phyloP scores from a whole-genome alignment of 768 basidiomycete species.

The Chiua virens region DNA sequence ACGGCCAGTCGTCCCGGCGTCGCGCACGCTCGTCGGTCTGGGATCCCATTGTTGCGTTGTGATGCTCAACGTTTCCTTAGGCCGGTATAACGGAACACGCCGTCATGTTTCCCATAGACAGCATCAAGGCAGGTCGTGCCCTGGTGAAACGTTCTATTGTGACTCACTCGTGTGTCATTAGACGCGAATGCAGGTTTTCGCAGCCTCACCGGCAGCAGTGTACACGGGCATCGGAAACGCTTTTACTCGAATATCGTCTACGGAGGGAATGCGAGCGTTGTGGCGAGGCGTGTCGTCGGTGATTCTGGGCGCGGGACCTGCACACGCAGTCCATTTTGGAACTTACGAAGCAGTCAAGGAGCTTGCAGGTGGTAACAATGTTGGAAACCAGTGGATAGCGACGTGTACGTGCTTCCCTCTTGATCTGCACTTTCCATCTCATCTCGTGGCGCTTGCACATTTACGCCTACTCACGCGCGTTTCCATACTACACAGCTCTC shows the following conservation, averaged over 20 bases:
- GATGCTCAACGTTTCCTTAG: slow-evolving; percentile 42
- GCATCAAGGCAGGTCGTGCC: slow-evolving; percentile 79
- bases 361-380: slow-evolving; percentile 78
- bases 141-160: neutral
- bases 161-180: slow-evolving; percentile 31
- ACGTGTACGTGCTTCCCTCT: slow-evolving; percentile 63
- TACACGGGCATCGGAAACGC: slow-evolving; percentile 92
- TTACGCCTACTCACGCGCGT: slow-evolving; percentile 6
- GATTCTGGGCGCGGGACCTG: slow-evolving; percentile 94
- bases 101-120: slow-evolving; percentile 98
- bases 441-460: neutral
- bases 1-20: neutral
- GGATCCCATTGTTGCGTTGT: neutral
- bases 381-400: slow-evolving; percentile 79
- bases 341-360: slow-evolving; percentile 95
- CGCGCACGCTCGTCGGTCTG: slow-evolving; percentile 1
- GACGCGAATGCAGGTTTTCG: slow-evolving; percentile 99
- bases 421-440: neutral
- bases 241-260: slow-evolving; percentile 88
- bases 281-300: slow-evolving; percentile 98
- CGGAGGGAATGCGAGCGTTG: slow-evolving; percentile 86
- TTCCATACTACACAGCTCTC: slow-evolving; percentile 52
- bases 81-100: slow-evolving; percentile 99
- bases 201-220: slow-evolving; percentile 78
- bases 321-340: slow-evolving; percentile 97